A percentile compares a stretch with the other conserved stretches of the same genome.
phyloP scores from a whole-genome alignment of 2,329 filamentous ascomycete species.

The Exophiala lecanii-corni region DNA sequence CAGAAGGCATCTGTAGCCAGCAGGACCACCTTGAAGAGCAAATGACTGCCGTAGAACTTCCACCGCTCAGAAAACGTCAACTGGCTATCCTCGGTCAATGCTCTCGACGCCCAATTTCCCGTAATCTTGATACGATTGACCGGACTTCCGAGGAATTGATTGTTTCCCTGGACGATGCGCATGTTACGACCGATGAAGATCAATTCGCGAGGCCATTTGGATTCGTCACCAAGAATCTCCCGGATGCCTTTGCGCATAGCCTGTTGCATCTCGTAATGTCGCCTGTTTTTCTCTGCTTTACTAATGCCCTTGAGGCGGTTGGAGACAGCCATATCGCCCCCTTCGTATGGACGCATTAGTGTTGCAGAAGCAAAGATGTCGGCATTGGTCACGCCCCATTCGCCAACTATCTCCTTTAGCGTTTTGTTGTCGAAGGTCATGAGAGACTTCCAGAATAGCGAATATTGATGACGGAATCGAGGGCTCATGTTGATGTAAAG shows the following conservation, averaged over 20 bases:
- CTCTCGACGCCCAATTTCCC: slow-evolving; percentile 79
- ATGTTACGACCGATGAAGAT: slow-evolving; percentile 90
- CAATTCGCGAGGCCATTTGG: slow-evolving; percentile 83
- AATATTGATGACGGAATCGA: slow-evolving; percentile 79
- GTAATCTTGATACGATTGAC: slow-evolving; percentile 93
- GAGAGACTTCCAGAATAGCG: slow-evolving; percentile 86
- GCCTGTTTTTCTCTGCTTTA: slow-evolving; percentile 52
- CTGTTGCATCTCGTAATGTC: slow-evolving; percentile 75
- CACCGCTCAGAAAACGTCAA: slow-evolving; percentile 59
- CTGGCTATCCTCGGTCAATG: slow-evolving; percentile 70
- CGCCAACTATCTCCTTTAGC: slow-evolving; percentile 63
- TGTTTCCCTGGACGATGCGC: slow-evolving; percentile 89
- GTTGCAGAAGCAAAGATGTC: slow-evolving; percentile 92
- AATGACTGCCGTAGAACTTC: slow-evolving; percentile 67
- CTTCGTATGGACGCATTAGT: slow-evolving; percentile 83
- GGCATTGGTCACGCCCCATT: slow-evolving; percentile 84
- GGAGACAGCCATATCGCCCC: slow-evolving; percentile 66
- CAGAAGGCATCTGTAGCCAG: slow-evolving; percentile 75
- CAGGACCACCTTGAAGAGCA: slow-evolving; percentile 77
- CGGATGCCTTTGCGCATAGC: slow-evolving; percentile 68
- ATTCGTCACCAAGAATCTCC: slow-evolving; percentile 76
- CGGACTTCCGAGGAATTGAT: slow-evolving; percentile 82
- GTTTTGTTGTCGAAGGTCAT: slow-evolving; percentile 89
- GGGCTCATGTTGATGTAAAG: slow-evolving; percentile 89
- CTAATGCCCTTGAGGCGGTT: slow-evolving; percentile 53